These are phyloP conservation scores for Syzygium grande DNA, from an alignment of 345 rosid species.

Conservation along the genomic window DNA sequence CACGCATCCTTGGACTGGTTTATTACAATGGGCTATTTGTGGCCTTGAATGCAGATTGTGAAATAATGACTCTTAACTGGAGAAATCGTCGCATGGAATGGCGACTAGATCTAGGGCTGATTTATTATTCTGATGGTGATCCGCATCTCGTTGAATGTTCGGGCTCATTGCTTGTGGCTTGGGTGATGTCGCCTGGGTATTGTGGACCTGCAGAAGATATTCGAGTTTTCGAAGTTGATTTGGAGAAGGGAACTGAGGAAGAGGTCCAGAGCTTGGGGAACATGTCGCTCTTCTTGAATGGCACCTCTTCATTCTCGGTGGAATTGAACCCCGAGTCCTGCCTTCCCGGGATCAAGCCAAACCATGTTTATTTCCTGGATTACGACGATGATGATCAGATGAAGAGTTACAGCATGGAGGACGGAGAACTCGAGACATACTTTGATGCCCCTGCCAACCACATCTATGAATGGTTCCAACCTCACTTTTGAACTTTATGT, in stretches of 20 bases:
- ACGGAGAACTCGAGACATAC: background rate
- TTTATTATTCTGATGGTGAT: fast-evolving
- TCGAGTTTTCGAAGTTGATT: background rate
- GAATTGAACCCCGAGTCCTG: background rate
- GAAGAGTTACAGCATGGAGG: background rate
- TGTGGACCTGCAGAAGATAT: background rate
- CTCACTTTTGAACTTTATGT: background rate
- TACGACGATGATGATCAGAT: background rate
- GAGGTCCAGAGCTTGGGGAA: background rate
- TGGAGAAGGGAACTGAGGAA: background rate
- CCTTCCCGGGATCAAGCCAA: background rate
- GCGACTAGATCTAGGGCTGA: background rate
- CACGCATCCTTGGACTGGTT: background rate
- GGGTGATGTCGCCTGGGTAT: fast-evolving
- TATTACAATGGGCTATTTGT: background rate
- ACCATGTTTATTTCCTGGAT: background rate
- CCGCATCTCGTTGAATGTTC: background rate
- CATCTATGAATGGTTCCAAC: background rate
- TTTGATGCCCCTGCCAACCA: background rate
- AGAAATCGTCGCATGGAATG: background rate
- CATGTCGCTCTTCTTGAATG: background rate
- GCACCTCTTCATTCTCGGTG: background rate
- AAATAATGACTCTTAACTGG: background rate
- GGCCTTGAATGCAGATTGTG: background rate
- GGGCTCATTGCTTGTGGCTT: background rate